Evolutionary conservation across 495 filamentous ascomycete genomes (phyloP), one percentile per base, ranked within the genome.

Genomic region (Thermochaetoides thermophila): DNA sequence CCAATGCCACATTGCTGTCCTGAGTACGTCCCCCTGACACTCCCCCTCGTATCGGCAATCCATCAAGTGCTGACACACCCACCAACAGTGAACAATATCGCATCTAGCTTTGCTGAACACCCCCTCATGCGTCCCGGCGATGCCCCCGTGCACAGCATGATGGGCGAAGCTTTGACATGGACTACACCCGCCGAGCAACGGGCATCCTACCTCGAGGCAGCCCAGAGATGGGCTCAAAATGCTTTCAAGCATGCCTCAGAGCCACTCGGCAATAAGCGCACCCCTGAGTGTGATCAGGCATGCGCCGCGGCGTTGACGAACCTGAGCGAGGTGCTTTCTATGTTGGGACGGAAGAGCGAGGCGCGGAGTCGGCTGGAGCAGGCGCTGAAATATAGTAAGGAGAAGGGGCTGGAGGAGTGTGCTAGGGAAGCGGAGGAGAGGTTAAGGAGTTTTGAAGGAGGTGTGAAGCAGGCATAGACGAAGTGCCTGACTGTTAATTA

Each of bases 241-340:
- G 71, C 85, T n/a, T 46, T 84, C 7, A 61, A 65, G 15, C 59
- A 80, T 20, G 68, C 71, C 1, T 57, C 46, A 12, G 57, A 57
- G 20, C 49, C 61, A 9, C 44, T 46, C 10, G 59, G 55, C 13
- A 60, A 64, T 5, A 47, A 75, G n/a, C 60, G 79, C 28, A 83
- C 74, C 4, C 66, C 76, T 19, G 81, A 91, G 48, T 96, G 89
- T 49, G 84, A 92, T 57, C 43, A 74, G n/a, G 80, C 73, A 10
- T 95, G 89, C 50, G 79, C 76, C 0, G 76, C 72, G 7, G 81
- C 87, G n/a, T 77, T 76, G 25, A 74, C 81, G 51, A 94, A 92
- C 53, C 65, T 95, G 28, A 89, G 75, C 9, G 78, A 85, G 38
- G 71, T 97, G 41, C 76, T 83, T 1, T 68, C 77, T 38, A 70